Evolutionary conservation across 257 asterid species (phyloP).

Genomic region (Solanum pimpinellifolium): DNA sequence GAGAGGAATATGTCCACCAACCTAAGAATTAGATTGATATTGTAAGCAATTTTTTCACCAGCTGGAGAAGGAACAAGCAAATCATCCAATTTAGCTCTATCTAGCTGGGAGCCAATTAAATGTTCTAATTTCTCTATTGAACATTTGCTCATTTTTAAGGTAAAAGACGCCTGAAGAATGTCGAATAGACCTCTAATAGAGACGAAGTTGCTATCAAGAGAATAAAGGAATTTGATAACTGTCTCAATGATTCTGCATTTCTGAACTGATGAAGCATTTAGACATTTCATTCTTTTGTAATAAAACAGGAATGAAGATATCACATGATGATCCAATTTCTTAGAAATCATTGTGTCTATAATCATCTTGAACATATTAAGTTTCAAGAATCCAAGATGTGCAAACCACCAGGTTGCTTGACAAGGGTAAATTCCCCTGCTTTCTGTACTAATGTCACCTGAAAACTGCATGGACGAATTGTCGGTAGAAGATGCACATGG

Average conservation of each 20-base stretch:
- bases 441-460: conserved; percentile 23
- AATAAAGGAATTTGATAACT: conserved; percentile 14
- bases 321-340: conserved; percentile 18
- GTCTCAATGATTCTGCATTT: conserved; percentile 20
- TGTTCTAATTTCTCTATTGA: conserved; percentile 22
- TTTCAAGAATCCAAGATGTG: conserved; percentile 33
- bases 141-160: conserved; percentile 9
- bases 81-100: conserved; percentile 53
- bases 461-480: conserved; percentile 14
- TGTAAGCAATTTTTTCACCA: conserved; percentile 22
- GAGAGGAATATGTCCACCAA: conserved; percentile 21
- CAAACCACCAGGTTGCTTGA: conserved; percentile 23
- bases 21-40: conserved; percentile 32
- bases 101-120: conserved; percentile 36
- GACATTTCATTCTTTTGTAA: conserved; percentile 22
- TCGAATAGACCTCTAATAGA: conserved; percentile 28
- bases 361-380: conserved; percentile 19
- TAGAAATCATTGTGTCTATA: conserved; percentile 20
- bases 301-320: conserved; percentile 32
- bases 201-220: conserved; percentile 17
- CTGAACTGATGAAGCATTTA: neutral
- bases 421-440: conserved; percentile 20
- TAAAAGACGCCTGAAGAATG: conserved; percentile 18
- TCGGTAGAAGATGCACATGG: conserved; percentile 24
- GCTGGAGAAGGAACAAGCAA: conserved; percentile 27